A percentile compares a stretch with the other conserved stretches of the same genome.
Evolutionary conservation across 345 rosid species (phyloP).

Genomic region (Laguncularia racemosa): DNA sequence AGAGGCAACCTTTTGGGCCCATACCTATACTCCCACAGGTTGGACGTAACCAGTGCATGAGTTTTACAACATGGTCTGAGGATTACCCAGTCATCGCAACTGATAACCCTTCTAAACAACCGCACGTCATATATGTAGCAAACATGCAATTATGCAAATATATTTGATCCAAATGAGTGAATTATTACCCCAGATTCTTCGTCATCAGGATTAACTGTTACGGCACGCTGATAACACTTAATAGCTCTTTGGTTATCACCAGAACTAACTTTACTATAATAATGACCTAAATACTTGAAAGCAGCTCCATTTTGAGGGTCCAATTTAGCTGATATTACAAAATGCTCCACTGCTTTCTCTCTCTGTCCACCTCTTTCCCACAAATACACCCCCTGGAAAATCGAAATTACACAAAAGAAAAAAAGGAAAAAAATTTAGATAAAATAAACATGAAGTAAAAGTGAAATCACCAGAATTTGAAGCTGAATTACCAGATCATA

Average conservation of each 20-base stretch:
- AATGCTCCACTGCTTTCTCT: slow-evolving; percentile 72
- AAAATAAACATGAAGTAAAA: background rate
- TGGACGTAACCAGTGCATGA: too few relatives aligned
- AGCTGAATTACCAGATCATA: slow-evolving; percentile 41
- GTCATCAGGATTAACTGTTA: slow-evolving; percentile 59
- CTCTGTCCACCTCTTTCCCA: slow-evolving; percentile 47
- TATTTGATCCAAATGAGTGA: background rate
- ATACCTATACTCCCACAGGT: too few relatives aligned
- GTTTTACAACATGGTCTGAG: too few relatives aligned
- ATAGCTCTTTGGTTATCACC: slow-evolving; percentile 62
- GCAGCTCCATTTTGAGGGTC: slow-evolving; percentile 60
- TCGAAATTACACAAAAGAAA: background rate
- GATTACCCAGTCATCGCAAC: too few relatives aligned
- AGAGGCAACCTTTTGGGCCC: too few relatives aligned
- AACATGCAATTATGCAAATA: background rate
- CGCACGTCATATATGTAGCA: background rate
- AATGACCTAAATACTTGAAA: slow-evolving; percentile 73
- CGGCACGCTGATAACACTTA: slow-evolving; percentile 87
- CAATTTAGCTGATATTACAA: slow-evolving; percentile 56
- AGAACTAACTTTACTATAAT: slow-evolving; percentile 34
- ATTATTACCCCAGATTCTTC: slow-evolving; percentile 47
- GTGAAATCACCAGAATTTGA: background rate
- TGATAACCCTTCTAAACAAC: too few relatives aligned
- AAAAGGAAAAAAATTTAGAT: background rate
- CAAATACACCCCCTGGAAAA: slow-evolving; percentile 54